phyloP scores from a whole-genome alignment of 345 rosid genomes.

The Gossypium longicalyx region DNA sequence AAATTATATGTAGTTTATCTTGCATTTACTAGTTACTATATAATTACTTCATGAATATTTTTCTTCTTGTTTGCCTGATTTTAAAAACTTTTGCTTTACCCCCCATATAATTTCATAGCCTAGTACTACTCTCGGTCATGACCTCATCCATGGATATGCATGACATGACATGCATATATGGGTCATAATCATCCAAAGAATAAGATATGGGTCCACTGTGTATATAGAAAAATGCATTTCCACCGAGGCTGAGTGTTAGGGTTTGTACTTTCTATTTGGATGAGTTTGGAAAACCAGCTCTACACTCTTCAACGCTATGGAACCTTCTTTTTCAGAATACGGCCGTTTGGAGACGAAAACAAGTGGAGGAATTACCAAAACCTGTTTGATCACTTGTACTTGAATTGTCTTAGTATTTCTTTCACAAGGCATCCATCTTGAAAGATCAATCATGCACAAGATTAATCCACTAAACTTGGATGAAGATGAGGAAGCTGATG shows the following conservation, averaged over 20 bases:
- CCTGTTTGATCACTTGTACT: constrained; percentile 10
- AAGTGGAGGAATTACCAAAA: constrained; percentile 3
- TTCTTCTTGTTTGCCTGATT: neutral
- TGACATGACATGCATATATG: neutral
- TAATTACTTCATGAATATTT: neutral
- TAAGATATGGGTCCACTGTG: constrained; percentile 12
- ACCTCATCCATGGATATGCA: neutral
- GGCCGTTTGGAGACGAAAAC: neutral
- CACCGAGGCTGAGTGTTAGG: constrained; percentile 15
- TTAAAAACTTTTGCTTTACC: neutral
- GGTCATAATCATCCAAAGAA: neutral
- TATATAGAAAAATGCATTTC: neutral
- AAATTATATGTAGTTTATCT: neutral
- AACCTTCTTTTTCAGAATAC: neutral
- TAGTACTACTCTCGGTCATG: neutral
- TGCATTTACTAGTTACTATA: neutral
- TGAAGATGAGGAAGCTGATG: constrained; percentile 25
- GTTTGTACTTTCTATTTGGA: constrained; percentile 16
- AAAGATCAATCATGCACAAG: constrained; percentile 7
- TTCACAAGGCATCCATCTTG: constrained; percentile 1
- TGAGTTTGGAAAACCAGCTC: constrained; percentile 8
- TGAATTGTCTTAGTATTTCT: constrained; percentile 9
- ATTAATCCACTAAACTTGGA: constrained; percentile 14
- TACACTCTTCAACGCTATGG: constrained; percentile 14
- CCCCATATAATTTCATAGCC: neutral